These are phyloP conservation scores for Eucalyptus regnans DNA, from an alignment of 345 rosid genomes.

Conservation along the genomic window DNA sequence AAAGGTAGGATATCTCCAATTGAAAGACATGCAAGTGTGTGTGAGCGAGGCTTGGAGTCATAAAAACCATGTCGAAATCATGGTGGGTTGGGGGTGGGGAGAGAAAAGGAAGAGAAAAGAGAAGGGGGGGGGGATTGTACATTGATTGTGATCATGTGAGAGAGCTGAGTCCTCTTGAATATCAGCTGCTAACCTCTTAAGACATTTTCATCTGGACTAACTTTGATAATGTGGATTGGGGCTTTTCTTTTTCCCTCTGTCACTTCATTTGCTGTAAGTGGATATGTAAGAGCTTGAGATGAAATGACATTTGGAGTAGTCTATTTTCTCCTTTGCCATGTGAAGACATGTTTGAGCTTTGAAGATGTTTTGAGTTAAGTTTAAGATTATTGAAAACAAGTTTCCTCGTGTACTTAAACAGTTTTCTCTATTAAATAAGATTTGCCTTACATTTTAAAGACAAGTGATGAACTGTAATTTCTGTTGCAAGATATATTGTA, in stretches of 20 bases:
- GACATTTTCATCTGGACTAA: background rate
- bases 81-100: background rate
- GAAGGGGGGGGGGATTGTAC: background rate
- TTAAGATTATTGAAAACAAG: background rate
- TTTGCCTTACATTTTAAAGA: background rate
- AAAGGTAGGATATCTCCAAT: background rate
- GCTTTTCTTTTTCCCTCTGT: background rate
- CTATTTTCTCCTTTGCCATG: background rate
- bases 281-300: background rate
- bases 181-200: background rate
- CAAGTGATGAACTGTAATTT: background rate
- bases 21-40: background rate
- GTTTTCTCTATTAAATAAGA: background rate
- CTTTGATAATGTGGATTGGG: background rate
- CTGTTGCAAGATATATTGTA: background rate
- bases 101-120: background rate
- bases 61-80: background rate
- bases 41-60: background rate
- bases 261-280: background rate
- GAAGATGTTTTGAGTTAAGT: background rate
- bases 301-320: background rate
- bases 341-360: background rate
- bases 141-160: background rate
- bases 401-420: background rate
- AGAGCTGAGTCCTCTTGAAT: background rate